Base-by-base conservation (phyloP, 2,329 filamentous ascomycete species). In the Cladophialophora exuberans region DNA sequence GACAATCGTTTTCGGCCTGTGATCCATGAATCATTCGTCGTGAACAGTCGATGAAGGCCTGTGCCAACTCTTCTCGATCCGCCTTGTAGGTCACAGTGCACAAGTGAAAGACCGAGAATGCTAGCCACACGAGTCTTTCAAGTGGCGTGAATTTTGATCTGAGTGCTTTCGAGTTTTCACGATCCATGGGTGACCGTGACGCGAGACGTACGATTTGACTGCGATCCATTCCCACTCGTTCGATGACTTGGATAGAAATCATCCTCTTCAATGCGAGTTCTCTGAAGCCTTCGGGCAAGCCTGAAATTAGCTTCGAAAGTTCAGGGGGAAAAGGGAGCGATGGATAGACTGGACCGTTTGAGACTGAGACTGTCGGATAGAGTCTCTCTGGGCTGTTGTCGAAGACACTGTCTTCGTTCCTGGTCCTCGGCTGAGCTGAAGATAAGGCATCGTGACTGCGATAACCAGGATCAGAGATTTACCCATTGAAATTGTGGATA, bases 271-370 rank as follows among this genome's bases (percentile, higher is more conserved):
- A 22, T 9, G 60, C 60, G 7, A 62, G 54, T 33, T 57, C 60
- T 25, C 52, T 49, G 31, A 62, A 62, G 7, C 60, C 60, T 43
- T 50, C 41, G 10, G 54, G 57, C 18, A 62, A 20, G 11, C 48
- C 36, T 39, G 57, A 42, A 38, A 62, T 42, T 25, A 46, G 35
- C 11, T 17, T 45, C 30, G 53, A 62, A 5, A 60, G 13, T 11
- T 56, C 54, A 15, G 54, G 42, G 11, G 57, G 36, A 28, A 60
- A 60, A 4, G 60, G 60, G 36, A 57, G 50, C 3, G 11, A 46
- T 44, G 57, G 60, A 72, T 72, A 63, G 82, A 82, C 22, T 20
- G 30, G 45, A 30, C 38, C 45, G 11, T 4, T 38, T 1, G 20
- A 3, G 26, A n/a, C 9, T n/a, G 38, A 25, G 31, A 10, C n/a